Base-by-base conservation (phyloP, 306 rosid species). In the Cyclanthera cordifolia region DNA sequence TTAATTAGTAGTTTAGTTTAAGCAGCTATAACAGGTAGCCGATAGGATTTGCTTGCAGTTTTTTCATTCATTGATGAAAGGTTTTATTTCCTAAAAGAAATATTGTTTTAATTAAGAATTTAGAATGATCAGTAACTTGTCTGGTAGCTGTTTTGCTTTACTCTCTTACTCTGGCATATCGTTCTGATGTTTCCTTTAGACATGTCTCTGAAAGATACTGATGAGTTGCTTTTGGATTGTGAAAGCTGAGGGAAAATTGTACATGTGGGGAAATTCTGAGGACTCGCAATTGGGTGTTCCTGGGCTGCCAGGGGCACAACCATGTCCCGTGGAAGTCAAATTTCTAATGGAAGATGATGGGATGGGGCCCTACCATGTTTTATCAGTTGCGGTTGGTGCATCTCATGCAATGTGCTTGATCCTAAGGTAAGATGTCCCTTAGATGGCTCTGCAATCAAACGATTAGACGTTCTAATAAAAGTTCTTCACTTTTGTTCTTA, bases 231-330 rank as follows among this genome's bases (percentile, higher is more conserved):
- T 77, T 72, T 73, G 13, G 64, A 76, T 80, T 34, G 68, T 60
- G 69, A 68, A 83, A 93, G 98, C 81, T 72, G 74, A 71, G 72
- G 95, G 99, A 17, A 90, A 85, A 86, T 74, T 90, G 81, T 93
- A 76, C 80, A 83, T 79, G 88, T 87, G 99, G 95, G 95, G 96
- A 78, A 86, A 93, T 77, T 77, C 91, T 23, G 72, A 50, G 53
- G 95, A 90, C 77, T 87, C 88, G 65, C 99, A 87, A 48, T 71
- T 93, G 78, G 96, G 96, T 65, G 85, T 93, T 81, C 96, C 99
- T 49, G 99, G 96, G 79, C 80, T 89, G 68, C 96, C 95, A 32
- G 87, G 74, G 34, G 72, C 81, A 45, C 94, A 90, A 68, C 51
- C 88, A 50, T 43, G 51, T 63, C 96, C 95, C 16, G 73, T 90